Evolutionary conservation across 257 asterid genomes (phyloP), one percentile per base, ranked within the genome.

Genomic region (Fraxinus anomala): DNA sequence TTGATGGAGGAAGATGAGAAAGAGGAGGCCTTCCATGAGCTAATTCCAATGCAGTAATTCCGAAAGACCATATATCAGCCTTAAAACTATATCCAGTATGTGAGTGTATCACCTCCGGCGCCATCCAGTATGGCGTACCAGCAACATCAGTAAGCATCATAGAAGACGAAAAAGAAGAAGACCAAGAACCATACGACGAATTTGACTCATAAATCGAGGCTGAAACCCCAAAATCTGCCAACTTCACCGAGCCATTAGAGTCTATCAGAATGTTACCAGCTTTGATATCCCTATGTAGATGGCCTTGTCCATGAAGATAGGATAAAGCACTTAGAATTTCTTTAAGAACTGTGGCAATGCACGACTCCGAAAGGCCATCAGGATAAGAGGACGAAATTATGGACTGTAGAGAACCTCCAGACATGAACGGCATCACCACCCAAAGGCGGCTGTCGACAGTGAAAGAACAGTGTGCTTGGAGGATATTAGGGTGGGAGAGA

Each of bases 391-490:
- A 83, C 8, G 90, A 74, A 17, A 94, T 90, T 67, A 94, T 92
- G 17, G 98, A 94, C 76, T 92, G 96, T 0, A 94, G 30, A 24
- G 98, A 92, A 31, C 97, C 97, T 1, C 89, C 89, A 2, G 96
- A 92, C 95, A 94, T 90, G 91, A 92, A 92, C 0, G 97, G 97
- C 97, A 94, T 94, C 44, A 94, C 91, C 59, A 94, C 96, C 98
- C 98, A 94, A 4, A 94, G 95, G 30, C 74, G 83, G 80, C 78
- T 84, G 31, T 83, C 83, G 1, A 92, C 97, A 0, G 92, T 86
- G 89, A 94, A 94, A 68, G 93, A 88, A 72, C 98, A 92, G 74
- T 94, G 96, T 37, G 96, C 96, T 37, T 79, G 79, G 81, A 92
- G 95, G 82, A 94, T 94, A 76, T 92, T 94, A 2, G 96, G 98